phyloP scores from a whole-genome alignment of 2,329 filamentous ascomycete genomes.

The Bipolaris sorokiniana region DNA sequence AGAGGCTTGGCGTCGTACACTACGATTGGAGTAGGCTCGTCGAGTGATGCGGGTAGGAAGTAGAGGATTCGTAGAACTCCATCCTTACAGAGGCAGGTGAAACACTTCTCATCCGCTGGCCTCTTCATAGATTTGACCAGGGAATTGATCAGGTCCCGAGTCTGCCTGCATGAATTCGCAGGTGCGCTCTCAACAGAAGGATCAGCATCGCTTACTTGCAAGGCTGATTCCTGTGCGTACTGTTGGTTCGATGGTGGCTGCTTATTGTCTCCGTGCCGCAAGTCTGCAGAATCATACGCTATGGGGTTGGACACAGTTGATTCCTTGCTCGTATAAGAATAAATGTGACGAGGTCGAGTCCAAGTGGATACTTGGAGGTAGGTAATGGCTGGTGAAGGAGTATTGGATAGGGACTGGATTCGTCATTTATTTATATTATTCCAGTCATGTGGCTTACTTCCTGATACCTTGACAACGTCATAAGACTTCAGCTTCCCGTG shows the following conservation, averaged over 20 bases:
- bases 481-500: too few species aligned
- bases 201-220: not conserved
- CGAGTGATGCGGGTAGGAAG: slow-evolving; percentile 4
- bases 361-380: not conserved
- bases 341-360: not conserved
- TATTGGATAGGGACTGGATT: not conserved
- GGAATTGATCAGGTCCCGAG: not conserved
- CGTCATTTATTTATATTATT: not conserved
- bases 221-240: slow-evolving; percentile 31
- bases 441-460: too few species aligned
- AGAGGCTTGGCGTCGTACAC: slow-evolving; percentile 11
- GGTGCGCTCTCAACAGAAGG: not conserved
- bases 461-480: too few species aligned
- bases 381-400: not conserved
- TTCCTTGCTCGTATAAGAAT: not conserved
- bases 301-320: not conserved
- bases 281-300: not conserved
- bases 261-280: not conserved
- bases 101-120: not conserved
- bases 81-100: not conserved
- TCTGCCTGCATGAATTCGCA: not conserved
- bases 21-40: not conserved
- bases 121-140: not conserved
- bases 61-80: slow-evolving; percentile 4
- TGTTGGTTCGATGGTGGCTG: slow-evolving; percentile 40